phyloP scores from a whole-genome alignment of 371 early-diverging fungal species.

The Sporodiniella umbellata region DNA sequence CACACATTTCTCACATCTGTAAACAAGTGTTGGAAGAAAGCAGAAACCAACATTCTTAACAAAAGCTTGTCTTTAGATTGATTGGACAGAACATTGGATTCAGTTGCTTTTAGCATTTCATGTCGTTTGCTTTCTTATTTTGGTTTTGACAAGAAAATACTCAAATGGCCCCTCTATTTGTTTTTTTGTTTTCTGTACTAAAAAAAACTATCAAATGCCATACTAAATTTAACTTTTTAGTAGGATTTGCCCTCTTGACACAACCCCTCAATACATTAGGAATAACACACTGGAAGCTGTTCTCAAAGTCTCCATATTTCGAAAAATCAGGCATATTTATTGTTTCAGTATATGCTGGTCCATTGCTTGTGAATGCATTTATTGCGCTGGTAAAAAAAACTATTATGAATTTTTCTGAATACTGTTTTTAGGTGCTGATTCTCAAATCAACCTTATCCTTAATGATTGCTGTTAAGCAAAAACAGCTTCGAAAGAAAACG shows the following conservation, averaged over 20 bases:
- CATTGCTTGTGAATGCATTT: conserved; percentile 38
- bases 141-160: conserved; percentile 21
- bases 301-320: conserved; percentile 44
- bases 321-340: conserved; percentile 45
- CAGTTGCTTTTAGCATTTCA: conserved; percentile 34
- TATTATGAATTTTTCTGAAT: not conserved
- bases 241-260: conserved; percentile 36
- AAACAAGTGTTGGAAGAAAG: not conserved
- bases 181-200: conserved; percentile 33
- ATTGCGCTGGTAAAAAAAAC: conserved; percentile 32
- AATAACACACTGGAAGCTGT: conserved; percentile 26
- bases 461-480: conserved; percentile 28
- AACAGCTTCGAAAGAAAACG: conserved; percentile 21
- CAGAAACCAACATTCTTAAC: not conserved
- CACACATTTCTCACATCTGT: not conserved
- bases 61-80: conserved; percentile 22
- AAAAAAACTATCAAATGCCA: conserved; percentile 1
- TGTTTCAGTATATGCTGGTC: conserved; percentile 41
- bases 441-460: conserved; percentile 18
- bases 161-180: conserved; percentile 25
- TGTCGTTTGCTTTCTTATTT: conserved; percentile 20
- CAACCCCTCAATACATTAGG: conserved; percentile 40
- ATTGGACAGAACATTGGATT: conserved; percentile 51
- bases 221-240: conserved; percentile 12
- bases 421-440: conserved; percentile 25